These are phyloP conservation scores for Apiotrichum mycotoxinovorans DNA, from an alignment of 1,284 basidiomycete genomes.

Conservation along the genomic window DNA sequence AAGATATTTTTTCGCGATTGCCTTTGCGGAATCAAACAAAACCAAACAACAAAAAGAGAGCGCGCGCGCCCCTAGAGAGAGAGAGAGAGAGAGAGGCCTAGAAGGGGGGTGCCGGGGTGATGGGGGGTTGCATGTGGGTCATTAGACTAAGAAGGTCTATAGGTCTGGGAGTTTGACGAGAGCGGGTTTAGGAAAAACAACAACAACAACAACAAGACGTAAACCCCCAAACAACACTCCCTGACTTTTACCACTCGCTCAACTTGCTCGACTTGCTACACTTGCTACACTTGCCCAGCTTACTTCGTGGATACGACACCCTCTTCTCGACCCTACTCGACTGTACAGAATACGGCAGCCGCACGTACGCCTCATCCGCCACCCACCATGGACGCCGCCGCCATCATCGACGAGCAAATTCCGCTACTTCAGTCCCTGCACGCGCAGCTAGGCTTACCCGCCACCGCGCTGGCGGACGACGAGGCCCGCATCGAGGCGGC, in stretches of 20 bases:
- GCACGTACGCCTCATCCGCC: too few relatives aligned
- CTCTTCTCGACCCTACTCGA: too few relatives aligned
- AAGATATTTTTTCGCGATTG: constrained; percentile 13
- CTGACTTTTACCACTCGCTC: not conserved
- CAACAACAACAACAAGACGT: not conserved
- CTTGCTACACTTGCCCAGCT: not conserved
- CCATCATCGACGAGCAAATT: constrained; percentile 43
- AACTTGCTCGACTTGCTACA: not conserved
- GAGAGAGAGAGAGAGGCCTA: too few relatives aligned
- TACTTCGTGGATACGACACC: too few relatives aligned
- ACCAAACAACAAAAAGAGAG: not conserved
- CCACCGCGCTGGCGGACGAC: constrained; percentile 35
- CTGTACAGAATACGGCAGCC: too few relatives aligned
- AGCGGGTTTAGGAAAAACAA: not conserved
- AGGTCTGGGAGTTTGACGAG: too few relatives aligned
- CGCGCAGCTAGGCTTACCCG: constrained; percentile 37
- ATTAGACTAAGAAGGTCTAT: too few relatives aligned
- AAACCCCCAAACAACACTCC: not conserved
- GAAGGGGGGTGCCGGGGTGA: too few relatives aligned
- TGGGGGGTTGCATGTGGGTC: too few relatives aligned
- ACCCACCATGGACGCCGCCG: constrained; percentile 30
- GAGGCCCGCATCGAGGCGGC: constrained; percentile 40
- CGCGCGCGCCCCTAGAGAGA: not conserved
- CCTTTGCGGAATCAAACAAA: constrained; percentile 11
- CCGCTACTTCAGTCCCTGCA: constrained; percentile 41